Evolutionary conservation across 495 filamentous ascomycete genomes (phyloP).

Genomic region (Neurospora sp.): DNA sequence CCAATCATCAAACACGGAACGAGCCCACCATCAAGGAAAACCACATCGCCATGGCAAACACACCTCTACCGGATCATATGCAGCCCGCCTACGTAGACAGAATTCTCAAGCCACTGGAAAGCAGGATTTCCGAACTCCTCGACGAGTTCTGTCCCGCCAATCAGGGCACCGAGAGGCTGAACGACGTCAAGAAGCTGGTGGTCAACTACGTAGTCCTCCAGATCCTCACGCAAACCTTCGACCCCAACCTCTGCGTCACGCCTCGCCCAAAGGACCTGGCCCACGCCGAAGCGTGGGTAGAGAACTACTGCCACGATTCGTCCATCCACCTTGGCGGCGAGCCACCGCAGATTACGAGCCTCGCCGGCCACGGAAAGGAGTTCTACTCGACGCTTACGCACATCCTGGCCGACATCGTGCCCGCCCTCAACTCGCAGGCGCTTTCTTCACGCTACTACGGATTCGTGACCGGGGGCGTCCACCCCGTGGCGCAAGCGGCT

Average conservation of each 20-base stretch:
- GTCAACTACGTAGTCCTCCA: neutral
- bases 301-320: neutral
- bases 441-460: slow-evolving; percentile 66
- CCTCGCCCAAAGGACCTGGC: neutral
- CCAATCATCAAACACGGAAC: neutral
- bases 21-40: neutral
- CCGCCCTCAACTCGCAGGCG: slow-evolving; percentile 53
- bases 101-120: neutral
- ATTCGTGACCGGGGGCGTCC: slow-evolving; percentile 75
- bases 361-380: neutral
- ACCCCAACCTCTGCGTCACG: neutral
- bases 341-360: neutral
- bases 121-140: neutral
- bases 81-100: neutral
- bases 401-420: slow-evolving; percentile 50
- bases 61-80: neutral
- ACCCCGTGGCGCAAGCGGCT: slow-evolving; percentile 73
- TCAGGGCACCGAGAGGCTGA: neutral
- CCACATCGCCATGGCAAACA: neutral
- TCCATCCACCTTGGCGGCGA: neutral
- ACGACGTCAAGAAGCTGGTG: neutral
- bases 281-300: neutral
- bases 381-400: slow-evolving; percentile 20
- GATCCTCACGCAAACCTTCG: neutral
- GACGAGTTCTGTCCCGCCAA: neutral